These are phyloP conservation scores for Talaromyces pinophilus DNA, from an alignment of 2,329 filamentous ascomycete genomes.

Conservation along the genomic window DNA sequence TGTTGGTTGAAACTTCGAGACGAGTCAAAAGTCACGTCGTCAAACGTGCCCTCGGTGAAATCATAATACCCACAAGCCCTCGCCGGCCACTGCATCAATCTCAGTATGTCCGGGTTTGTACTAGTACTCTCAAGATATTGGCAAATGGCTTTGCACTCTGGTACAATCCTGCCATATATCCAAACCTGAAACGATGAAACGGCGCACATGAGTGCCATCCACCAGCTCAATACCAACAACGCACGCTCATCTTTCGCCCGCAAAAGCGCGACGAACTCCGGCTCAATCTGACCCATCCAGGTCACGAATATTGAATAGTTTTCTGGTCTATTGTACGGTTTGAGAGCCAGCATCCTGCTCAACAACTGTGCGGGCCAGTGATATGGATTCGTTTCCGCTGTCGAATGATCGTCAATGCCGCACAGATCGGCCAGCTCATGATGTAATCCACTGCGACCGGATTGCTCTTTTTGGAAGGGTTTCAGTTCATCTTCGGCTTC, in stretches of 20 bases:
- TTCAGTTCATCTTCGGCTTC: constrained; percentile 23
- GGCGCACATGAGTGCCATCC: constrained; percentile 31
- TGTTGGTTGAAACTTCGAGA: neutral
- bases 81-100: constrained; percentile 38
- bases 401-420: constrained; percentile 32
- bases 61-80: constrained; percentile 34
- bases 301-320: constrained; percentile 32
- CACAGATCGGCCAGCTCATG: constrained; percentile 39
- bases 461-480: constrained; percentile 33
- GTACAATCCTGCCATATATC: constrained; percentile 34
- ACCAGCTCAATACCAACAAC: constrained; percentile 38
- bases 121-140: constrained; percentile 36
- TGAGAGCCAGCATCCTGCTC: constrained; percentile 34
- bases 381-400: constrained; percentile 27
- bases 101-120: constrained; percentile 31
- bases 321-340: constrained; percentile 25
- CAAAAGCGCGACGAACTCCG: constrained; percentile 34
- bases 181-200: constrained; percentile 27
- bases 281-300: constrained; percentile 40
- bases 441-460: constrained; percentile 33
- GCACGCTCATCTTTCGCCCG: constrained; percentile 36
- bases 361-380: constrained; percentile 41
- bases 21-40: constrained; percentile 3
- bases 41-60: constrained; percentile 4
- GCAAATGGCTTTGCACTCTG: constrained; percentile 42